Percentiles rank a stretch among this genome's conserved stretches.
Evolutionary conservation across 1,284 basidiomycete species (phyloP).

Genomic region (Fistulinella cinereoalba): DNA sequence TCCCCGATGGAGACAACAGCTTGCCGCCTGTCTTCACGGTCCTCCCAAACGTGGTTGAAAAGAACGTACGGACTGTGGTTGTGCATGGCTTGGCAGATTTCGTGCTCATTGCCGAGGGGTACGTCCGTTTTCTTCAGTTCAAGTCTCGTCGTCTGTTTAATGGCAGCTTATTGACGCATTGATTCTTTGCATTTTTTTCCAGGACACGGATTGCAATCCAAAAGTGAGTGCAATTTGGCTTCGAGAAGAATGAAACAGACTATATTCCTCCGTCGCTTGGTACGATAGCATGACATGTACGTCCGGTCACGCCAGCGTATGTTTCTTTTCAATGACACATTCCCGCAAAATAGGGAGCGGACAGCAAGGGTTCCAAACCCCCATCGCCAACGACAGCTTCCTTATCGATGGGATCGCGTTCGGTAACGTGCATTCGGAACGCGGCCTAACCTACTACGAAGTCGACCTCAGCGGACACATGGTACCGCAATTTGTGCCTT

Average conservation of each 20-base stretch:
- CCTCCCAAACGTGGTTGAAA: slow-evolving; percentile 72
- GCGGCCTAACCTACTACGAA: slow-evolving; percentile 64
- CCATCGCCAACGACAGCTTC: slow-evolving; percentile 62
- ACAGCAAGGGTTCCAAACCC: slow-evolving; percentile 68
- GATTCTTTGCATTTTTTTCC: neutral
- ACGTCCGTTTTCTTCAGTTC: no score
- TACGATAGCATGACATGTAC: slow-evolving; percentile 67
- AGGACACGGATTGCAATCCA: slow-evolving; percentile 63
- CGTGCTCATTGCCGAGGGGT: slow-evolving; percentile 71
- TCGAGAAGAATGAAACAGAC: neutral
- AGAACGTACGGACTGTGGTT: slow-evolving; percentile 65
- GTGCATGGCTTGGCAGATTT: slow-evolving; percentile 72
- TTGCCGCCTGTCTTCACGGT: slow-evolving; percentile 61
- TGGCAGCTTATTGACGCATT: neutral
- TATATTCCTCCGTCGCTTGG: neutral
- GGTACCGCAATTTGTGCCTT: slow-evolving; percentile 67
- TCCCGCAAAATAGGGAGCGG: slow-evolving; percentile 49
- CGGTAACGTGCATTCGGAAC: slow-evolving; percentile 62
- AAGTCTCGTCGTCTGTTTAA: no score
- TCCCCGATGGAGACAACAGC: slow-evolving; percentile 59
- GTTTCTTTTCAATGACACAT: neutral
- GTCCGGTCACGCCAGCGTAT: slow-evolving; percentile 19
- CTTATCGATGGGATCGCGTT: slow-evolving; percentile 63
- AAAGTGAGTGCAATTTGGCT: slow-evolving; percentile 46
- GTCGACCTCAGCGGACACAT: slow-evolving; percentile 69